Evolutionary conservation across 148 eudicot species (phyloP), one percentile per base, ranked within the genome.

Genomic region (Fallopia convolvulus): DNA sequence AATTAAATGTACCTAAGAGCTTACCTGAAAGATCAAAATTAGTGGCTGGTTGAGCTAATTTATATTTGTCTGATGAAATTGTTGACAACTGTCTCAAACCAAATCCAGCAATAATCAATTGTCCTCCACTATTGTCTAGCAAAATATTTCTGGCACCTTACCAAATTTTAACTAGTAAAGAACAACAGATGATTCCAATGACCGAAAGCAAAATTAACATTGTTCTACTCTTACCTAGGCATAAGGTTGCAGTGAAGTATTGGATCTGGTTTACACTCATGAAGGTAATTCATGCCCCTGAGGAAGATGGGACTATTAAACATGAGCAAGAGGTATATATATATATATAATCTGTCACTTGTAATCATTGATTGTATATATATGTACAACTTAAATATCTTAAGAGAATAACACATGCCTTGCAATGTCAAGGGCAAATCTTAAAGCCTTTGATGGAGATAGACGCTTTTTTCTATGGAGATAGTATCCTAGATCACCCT

Each of bases 61-160:
- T 91, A 68, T 89, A 91, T 82, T 89, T 95, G 70, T 91, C 89
- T 42, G 94, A 83, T 72, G 97, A 88, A 56, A 91, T 80, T 78
- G 87, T 85, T 50, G 94, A 89, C 85, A 95, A 81, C 78, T 83
- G 88, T 73, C 87, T 78, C 83, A 91, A 77, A 72, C 97, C 99
- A 78, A 95, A 95, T 82, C 97, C 99, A 79, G 94, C 93, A 68
- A 95, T 81, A 83, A 91, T 92, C 83, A 91, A 77, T 75, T 89
- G 97, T 73, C 94, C 93, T 77, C 94, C 94, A 84, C 86, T 77
- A 83, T 26, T 26, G 30, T 92, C 99, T 83, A 95, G 99, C 97
- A 95, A 95, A 91, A 95, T 87, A 92, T 95, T 95, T 92, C 99
- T 95, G 99, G 91, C 99, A 95, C 99, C 99, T 95, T 92, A 92